Conservation (phyloP, 495 filamentous ascomycete genomes). For the Evansstolkia leycettana region DNA sequence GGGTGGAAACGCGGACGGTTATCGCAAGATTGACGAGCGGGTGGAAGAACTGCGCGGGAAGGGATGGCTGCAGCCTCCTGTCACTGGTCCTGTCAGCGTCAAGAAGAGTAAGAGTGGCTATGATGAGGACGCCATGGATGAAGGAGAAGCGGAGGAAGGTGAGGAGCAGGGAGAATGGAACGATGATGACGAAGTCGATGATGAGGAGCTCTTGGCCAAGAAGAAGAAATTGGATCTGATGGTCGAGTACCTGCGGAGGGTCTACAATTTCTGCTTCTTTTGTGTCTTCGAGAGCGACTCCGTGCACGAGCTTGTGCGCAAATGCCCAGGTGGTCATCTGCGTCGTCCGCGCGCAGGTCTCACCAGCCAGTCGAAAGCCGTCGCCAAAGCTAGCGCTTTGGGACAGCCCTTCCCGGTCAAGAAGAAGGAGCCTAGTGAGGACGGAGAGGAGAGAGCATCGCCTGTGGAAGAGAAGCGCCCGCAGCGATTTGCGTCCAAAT, state of each 20-base stretch:
- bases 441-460: constrained; percentile 48
- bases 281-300: constrained; percentile 98
- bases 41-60: constrained; percentile 66
- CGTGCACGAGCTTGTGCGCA: constrained; percentile 85
- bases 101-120: constrained; percentile 52
- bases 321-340: constrained; percentile 93
- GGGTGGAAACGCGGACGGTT: constrained; percentile 52
- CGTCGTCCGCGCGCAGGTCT: constrained; percentile 77
- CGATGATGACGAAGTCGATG: constrained; percentile 78
- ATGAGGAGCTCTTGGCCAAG: constrained; percentile 76
- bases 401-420: constrained; percentile 72
- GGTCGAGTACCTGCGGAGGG: constrained; percentile 91
- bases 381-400: constrained; percentile 69
- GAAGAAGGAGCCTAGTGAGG: constrained; percentile 56
- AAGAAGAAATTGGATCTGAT: constrained; percentile 95
- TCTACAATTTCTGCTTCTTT: constrained; percentile 99
- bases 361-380: constrained; percentile 67
- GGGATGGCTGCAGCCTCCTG: constrained; percentile 60
- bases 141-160: constrained; percentile 58
- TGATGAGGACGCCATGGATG: constrained; percentile 58
- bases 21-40: constrained; percentile 66
- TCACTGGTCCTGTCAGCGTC: constrained; percentile 36
- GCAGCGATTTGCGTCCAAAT: constrained; percentile 54
- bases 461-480: constrained; percentile 54
- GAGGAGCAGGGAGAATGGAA: constrained; percentile 63